Percentiles rank a stretch among this genome's conserved stretches.
Evolutionary conservation across 75 land plant species (phyloP).

Genomic region (Chamaecyparis obtusa): DNA sequence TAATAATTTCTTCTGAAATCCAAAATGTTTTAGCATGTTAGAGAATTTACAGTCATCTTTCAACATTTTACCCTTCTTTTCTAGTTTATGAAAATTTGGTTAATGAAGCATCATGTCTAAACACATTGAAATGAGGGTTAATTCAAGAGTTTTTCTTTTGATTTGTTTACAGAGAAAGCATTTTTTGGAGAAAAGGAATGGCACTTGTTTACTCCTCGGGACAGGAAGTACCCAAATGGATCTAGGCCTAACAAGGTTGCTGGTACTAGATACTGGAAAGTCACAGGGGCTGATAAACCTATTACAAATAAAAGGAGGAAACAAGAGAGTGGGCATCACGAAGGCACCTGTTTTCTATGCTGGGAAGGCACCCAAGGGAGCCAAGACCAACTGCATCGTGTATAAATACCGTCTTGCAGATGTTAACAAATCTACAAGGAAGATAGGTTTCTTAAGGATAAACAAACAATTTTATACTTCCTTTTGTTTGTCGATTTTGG

Average conservation of each 20-base stretch:
- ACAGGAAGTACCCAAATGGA: slow-evolving; percentile 21
- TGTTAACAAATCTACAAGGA: neutral
- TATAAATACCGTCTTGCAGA: slow-evolving; percentile 16
- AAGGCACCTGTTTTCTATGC: slow-evolving; percentile 22
- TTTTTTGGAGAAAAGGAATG: slow-evolving; percentile 17
- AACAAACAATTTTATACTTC: neutral
- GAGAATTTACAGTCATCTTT: too few relatives aligned
- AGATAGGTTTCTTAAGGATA: slow-evolving; percentile 7
- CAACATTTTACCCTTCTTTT: too few relatives aligned
- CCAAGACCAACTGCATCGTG: slow-evolving; percentile 20
- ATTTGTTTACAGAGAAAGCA: slow-evolving; percentile 6
- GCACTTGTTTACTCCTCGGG: slow-evolving; percentile 18
- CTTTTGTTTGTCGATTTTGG: neutral
- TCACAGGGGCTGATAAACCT: slow-evolving; percentile 20
- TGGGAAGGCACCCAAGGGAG: slow-evolving; percentile 23
- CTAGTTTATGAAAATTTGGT: too few relatives aligned
- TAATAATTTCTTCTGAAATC: too few relatives aligned
- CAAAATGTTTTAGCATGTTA: too few relatives aligned
- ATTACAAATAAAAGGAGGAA: slow-evolving; percentile 13
- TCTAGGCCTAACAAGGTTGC: slow-evolving; percentile 21
- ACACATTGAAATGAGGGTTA: neutral
- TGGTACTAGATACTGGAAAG: slow-evolving; percentile 18
- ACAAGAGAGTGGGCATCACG: slow-evolving; percentile 13
- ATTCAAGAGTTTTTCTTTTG: neutral
- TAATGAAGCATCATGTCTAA: neutral